Evolutionary conservation across 1,139 yeast genomes (phyloP), one percentile per base, ranked within the genome.

Genomic region (Pichia sp.): DNA sequence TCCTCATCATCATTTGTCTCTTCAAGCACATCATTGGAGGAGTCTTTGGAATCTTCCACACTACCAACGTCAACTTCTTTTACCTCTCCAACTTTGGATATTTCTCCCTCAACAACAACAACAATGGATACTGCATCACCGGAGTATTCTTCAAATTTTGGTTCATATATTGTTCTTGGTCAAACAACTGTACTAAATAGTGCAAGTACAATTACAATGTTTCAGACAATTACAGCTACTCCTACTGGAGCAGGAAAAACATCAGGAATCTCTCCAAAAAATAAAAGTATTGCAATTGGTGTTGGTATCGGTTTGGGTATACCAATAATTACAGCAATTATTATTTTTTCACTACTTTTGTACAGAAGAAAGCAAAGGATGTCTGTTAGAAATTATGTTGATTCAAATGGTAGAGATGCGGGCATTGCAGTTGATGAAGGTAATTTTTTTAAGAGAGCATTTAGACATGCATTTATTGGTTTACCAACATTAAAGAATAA

Each of bases 211-310:
- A 34, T 52, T 9, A 52, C 54, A 2, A 18, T 29, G 15, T 47
- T 34, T 25, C 49, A 47, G 18, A 52, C 61, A 7, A 43, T 57
- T 7, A 50, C 61, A 13, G 50, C 57, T 3, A 40, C 62, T 2
- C 44, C 55, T 13, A 42, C 48, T n/a, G 35, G 7, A 16, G 27
- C 15, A 25, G 52, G 11, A 53, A 59, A 22, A 50, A 59, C 36
- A 32, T 46, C 60, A 6, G 74, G 73, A 0, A 59, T 74, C 3
- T 68, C 77, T 0, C 57, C 60, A n/a, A 70, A 72, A 43, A 64
- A 70, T 49, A 68, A 69, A 47, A 68, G 68, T 47, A 68, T 75
- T 29, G 72, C 74, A n/a, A 69, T 75, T 42, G 81, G 81, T 39
- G 72, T 74, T 45, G 73, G 70, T 18, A 73, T 67, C 20, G 70